These are phyloP conservation scores for Talaromyces amestolkiae DNA, from an alignment of 2,329 filamentous ascomycete species.

Conservation along the genomic window DNA sequence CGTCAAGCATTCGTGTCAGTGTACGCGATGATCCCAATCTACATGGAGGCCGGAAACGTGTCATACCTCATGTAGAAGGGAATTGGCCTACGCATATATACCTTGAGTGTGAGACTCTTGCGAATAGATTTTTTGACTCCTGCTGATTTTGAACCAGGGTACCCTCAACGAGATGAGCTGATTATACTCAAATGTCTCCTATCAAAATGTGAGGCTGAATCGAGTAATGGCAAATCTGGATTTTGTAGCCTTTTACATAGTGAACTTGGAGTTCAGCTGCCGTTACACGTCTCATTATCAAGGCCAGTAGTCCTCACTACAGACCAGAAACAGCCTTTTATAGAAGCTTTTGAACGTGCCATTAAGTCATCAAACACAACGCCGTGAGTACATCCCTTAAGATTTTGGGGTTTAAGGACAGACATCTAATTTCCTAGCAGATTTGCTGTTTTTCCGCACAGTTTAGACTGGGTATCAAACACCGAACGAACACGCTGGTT, in stretches of 20 bases:
- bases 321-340: slow-evolving; percentile 67
- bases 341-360: slow-evolving; percentile 51
- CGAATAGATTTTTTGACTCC: not conserved
- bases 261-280: slow-evolving; percentile 72
- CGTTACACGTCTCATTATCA: slow-evolving; percentile 88
- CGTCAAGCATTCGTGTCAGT: slow-evolving; percentile 73
- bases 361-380: slow-evolving; percentile 45
- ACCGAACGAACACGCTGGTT: slow-evolving; percentile 73
- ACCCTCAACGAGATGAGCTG: slow-evolving; percentile 39
- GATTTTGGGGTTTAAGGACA: not conserved
- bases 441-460: slow-evolving; percentile 48
- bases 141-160: slow-evolving; percentile 34
- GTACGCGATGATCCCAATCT: slow-evolving; percentile 77
- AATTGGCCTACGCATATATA: slow-evolving; percentile 94
- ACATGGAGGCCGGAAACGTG: slow-evolving; percentile 79
- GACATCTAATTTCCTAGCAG: slow-evolving; percentile 34
- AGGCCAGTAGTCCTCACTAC: slow-evolving; percentile 73
- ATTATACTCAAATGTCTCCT: slow-evolving; percentile 32
- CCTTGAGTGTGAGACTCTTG: slow-evolving; percentile 72
- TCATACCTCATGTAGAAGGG: slow-evolving; percentile 78
- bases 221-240: slow-evolving; percentile 39
- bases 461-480: slow-evolving; percentile 65
- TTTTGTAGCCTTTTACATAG: slow-evolving; percentile 71
- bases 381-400: slow-evolving; percentile 39
- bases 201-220: slow-evolving; percentile 32